Conservation (phyloP, 139 green algal genomes). For the Volvox reticuliferus region DNA sequence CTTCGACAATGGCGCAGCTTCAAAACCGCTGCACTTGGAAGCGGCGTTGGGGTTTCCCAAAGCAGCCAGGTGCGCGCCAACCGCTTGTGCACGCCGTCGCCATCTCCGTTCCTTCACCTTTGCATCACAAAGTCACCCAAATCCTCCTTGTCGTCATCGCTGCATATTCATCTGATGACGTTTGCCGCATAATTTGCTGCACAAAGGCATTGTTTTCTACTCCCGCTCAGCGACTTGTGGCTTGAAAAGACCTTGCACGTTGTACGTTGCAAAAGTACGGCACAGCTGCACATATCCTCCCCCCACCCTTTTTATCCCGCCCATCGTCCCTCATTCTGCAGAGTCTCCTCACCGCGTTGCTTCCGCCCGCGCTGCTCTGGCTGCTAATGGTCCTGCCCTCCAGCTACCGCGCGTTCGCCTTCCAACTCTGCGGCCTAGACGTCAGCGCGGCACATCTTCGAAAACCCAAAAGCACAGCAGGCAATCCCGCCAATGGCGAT, state of each 20-base stretch:
- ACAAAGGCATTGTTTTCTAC: too few relatives aligned
- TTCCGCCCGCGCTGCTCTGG: conserved; percentile 36
- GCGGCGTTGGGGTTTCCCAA: not conserved
- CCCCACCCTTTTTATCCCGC: not conserved
- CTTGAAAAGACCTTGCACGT: too few relatives aligned
- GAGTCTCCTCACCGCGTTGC: conserved; percentile 8
- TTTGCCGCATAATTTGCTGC: too few relatives aligned
- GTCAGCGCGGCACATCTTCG: not conserved
- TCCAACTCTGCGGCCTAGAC: not conserved
- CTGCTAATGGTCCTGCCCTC: conserved; percentile 23
- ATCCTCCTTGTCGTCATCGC: too few relatives aligned
- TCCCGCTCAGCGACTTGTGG: too few relatives aligned
- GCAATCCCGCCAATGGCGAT: not conserved
- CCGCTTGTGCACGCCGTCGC: too few relatives aligned
- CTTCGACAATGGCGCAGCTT: conserved; percentile 5
- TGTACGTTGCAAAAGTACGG: too few relatives aligned
- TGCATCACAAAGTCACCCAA: too few relatives aligned
- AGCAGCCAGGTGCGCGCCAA: not conserved
- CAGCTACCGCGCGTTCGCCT: not conserved
- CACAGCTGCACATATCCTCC: too few relatives aligned
- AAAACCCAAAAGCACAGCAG: not conserved
- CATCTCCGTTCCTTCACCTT: too few relatives aligned
- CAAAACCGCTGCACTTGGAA: conserved; percentile 12
- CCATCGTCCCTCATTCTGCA: not conserved
- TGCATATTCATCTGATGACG: too few relatives aligned